Conservation (phyloP, 495 filamentous ascomycete species). For the Xylaria curta region DNA sequence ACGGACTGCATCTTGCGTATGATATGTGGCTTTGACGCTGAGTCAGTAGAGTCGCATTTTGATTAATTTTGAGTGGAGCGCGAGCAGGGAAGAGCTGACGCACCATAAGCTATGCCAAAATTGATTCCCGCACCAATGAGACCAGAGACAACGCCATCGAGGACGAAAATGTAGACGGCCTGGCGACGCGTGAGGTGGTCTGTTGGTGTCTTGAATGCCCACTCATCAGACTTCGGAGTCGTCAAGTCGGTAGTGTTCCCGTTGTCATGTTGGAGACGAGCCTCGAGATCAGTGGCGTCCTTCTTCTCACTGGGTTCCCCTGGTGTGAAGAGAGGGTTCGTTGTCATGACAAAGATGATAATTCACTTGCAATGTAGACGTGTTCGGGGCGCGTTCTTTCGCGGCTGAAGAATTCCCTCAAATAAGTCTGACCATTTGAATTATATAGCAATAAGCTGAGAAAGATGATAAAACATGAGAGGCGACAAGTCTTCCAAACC, state of each 20-base stretch:
- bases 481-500: not conserved
- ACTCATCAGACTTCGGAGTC: not conserved
- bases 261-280: not conserved
- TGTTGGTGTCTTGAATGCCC: not conserved
- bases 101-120: slow-evolving; percentile 10
- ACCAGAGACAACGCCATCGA: not conserved
- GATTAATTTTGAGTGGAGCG: not conserved
- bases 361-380: not conserved
- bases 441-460: not conserved
- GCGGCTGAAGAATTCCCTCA: not conserved
- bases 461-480: not conserved
- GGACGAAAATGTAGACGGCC: not conserved
- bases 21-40: slow-evolving; percentile 40
- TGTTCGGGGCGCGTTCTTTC: not conserved
- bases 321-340: slow-evolving; percentile 14
- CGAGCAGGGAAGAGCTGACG: not conserved
- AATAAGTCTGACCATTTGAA: not conserved
- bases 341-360: slow-evolving; percentile 4
- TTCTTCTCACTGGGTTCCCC: not conserved
- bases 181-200: slow-evolving; percentile 13
- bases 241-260: not conserved
- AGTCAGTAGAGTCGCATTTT: not conserved
- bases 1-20: slow-evolving; percentile 33
- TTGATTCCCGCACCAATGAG: slow-evolving; percentile 5
- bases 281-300: not conserved